Evolutionary conservation across 2,329 filamentous ascomycete genomes (phyloP), one percentile per base, ranked within the genome.

Genomic region (Sporothrix pallida): DNA sequence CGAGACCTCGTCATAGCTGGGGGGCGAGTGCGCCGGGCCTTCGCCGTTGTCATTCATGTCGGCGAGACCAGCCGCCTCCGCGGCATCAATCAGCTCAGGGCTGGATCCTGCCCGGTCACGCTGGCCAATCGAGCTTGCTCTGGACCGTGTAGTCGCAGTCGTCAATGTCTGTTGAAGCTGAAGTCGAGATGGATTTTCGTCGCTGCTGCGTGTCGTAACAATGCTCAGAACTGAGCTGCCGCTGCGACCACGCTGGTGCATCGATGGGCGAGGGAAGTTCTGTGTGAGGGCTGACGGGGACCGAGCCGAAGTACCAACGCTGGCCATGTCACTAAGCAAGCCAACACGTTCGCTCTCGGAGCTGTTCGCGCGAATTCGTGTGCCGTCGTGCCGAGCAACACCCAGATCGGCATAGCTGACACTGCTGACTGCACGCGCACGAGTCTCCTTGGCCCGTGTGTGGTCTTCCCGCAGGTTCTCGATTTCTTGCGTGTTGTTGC

Each of bases 381-480:
- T 93, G 69, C 93, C 93, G 78, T 96, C 93, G 78, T 93, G 92
- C 62, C 91, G 86, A 0, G 92, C 92, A 15, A 95, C 88, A 48
- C 93, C 93, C 4, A 96, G 81, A 58, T 93, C 91, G 10, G 88
- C 91, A 78, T 96, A 96, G 60, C 90, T 90, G 20, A 96, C 93
- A 73, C 90, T 91, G 62, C 91, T 93, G 3, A 94, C 90, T 17
- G 91, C 87, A 37, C 91, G 86, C 73, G 92, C 88, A 20, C 92
- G 86, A 75, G 86, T 85, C 15, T 87, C 85, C 78, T 88, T 89
- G 60, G 89, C 83, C 10, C 87, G 84, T 10, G 87, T 85, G 75
- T 90, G 87, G 48, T 86, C 83, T n/a, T 82, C 81, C 20, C 89
- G 86, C 50, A 90, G 82, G 13, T 89, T 89, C 44, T 91, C 87